These are phyloP conservation scores for Fistulinella cinereoalba DNA, from an alignment of 1,284 basidiomycete species.

Conservation along the genomic window DNA sequence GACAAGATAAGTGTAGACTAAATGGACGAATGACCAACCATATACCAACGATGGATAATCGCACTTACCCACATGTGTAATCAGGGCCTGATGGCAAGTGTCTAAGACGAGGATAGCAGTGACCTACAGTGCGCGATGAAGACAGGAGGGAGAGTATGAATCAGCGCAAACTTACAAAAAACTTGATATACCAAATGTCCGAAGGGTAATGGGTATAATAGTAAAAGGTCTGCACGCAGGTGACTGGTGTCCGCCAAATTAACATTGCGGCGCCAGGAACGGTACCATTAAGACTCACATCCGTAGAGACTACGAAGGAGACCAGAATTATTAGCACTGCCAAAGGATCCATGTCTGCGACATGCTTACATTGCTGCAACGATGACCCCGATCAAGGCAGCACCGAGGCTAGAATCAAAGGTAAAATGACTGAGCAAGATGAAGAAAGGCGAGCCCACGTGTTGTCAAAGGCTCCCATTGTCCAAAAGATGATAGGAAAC, in stretches of 20 bases:
- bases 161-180: slow-evolving; percentile 35
- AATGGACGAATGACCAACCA: background rate
- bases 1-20: slow-evolving; percentile 59
- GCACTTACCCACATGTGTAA: slow-evolving; percentile 49
- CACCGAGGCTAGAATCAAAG: slow-evolving; percentile 53
- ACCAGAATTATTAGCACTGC: background rate
- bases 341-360: too few relatives aligned
- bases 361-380: slow-evolving; percentile 44
- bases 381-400: slow-evolving; percentile 47
- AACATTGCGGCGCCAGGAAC: background rate
- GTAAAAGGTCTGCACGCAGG: slow-evolving; percentile 54
- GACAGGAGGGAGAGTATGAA: background rate
- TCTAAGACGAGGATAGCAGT: slow-evolving; percentile 47
- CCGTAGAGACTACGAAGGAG: slow-evolving; percentile 44
- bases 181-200: slow-evolving; percentile 46
- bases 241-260: slow-evolving; percentile 39
- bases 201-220: slow-evolving; percentile 50
- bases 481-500: too few relatives aligned
- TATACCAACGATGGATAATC: background rate
- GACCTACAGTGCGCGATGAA: slow-evolving; percentile 38
- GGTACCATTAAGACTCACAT: slow-evolving; percentile 35
- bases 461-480: too few relatives aligned
- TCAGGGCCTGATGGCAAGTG: slow-evolving; percentile 52
- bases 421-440: too few relatives aligned
- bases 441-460: too few relatives aligned